phyloP scores from a whole-genome alignment of 2,329 filamentous ascomycete genomes.

The Fusarium anthophilum region DNA sequence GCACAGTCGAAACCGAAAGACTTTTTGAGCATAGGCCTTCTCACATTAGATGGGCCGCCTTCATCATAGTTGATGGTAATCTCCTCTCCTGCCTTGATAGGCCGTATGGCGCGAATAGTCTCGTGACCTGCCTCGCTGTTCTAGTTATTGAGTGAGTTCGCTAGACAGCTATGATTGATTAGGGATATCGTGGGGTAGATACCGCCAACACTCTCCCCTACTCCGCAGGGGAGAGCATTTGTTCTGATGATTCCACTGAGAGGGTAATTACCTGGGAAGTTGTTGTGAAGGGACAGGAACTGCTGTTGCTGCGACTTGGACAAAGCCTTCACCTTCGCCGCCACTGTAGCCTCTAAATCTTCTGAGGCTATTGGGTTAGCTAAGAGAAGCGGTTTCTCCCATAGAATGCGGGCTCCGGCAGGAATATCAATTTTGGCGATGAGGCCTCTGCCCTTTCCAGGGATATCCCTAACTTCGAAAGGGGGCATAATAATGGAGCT shows the following conservation, averaged over 20 bases:
- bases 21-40: background rate
- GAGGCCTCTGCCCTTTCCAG: background rate
- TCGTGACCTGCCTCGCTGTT: background rate
- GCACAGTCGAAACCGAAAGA: background rate
- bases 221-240: background rate
- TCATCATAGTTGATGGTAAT: background rate
- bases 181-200: background rate
- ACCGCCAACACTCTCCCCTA: background rate
- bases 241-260: background rate
- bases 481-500: too few relatives aligned
- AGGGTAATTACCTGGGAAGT: background rate
- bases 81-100: background rate
- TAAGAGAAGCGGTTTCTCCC: background rate
- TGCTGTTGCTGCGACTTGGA: background rate
- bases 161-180: background rate
- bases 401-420: background rate
- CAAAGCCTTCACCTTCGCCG: background rate
- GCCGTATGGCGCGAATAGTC: background rate
- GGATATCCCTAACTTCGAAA: background rate
- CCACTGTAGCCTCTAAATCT: background rate
- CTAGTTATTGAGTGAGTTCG: background rate
- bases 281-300: background rate
- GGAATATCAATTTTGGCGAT: background rate
- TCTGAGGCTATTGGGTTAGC: background rate
- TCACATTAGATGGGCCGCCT: background rate